Evolutionary conservation across 2,329 filamentous ascomycete species (phyloP), one percentile per base, ranked within the genome.

Genomic region (Pseudogymnoascus sp.): DNA sequence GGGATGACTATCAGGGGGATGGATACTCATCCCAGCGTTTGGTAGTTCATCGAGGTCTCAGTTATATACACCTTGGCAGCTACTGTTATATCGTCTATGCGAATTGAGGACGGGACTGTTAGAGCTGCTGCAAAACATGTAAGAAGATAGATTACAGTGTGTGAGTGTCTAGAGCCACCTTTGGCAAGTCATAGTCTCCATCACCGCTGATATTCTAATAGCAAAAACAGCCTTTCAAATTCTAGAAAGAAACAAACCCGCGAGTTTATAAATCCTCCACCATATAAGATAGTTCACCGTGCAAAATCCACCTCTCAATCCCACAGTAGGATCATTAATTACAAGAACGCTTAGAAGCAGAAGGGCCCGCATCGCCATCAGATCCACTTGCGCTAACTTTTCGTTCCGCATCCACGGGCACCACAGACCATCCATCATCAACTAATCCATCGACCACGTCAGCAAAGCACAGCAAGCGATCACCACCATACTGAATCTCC

Each of bases 1-100:
- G 72, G 41, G 12, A 21, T 45, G n/a, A 21, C 5, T 2, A n/a
- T 45, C 23, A 45, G 41, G 23, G 41, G 18, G 41, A 11, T 8
- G 41, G 41, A 23, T 9, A 6, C 11, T 52, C 16, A 52, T 8
- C 43, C 16, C 5, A 18, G 6, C 18, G 12, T 52, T 9, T 52
- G 6, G n/a, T 45, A 6, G 41, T 45, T 45, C n/a, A 6, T 45
- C n/a, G 41, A 2, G n/a, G 25, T 9, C n/a, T 52, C 45, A 52
- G 9, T 25, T 18, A 18, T 52, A 21, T 25, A 8, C 41, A 45
- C 41, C 23, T 45, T 45, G 3, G 41, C n/a, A 6, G 41, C 41
- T 45, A 45, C 41, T 5, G 11, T 2, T 5, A 45, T 45, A 45
- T 45, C 41, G 5, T 45, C 41, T 2, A 52, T 52, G 25, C 21